Evolutionary conservation across 805 yeast genomes (phyloP).

Genomic region (Hanseniaspora taiwanica): DNA sequence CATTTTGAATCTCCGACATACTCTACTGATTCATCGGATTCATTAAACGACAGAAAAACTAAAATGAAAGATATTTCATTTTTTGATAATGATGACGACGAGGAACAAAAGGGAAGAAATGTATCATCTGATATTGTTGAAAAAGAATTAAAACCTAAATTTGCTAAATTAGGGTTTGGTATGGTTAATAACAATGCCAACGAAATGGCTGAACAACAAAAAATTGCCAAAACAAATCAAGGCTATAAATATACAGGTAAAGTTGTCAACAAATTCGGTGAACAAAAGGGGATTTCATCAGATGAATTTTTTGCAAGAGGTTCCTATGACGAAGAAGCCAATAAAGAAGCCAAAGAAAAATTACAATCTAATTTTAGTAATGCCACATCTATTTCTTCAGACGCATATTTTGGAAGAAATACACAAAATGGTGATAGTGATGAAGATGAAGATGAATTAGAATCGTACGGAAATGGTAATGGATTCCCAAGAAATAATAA

Average conservation of each 20-base stretch:
- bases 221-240: constrained; percentile 30
- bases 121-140: constrained; percentile 35
- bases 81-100: constrained; percentile 12
- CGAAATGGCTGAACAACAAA: constrained; percentile 29
- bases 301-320: constrained; percentile 91
- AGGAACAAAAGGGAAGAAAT: constrained; percentile 12
- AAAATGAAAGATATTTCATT: constrained; percentile 7
- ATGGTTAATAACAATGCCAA: constrained; percentile 58
- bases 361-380: constrained; percentile 62
- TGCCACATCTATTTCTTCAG: constrained; percentile 83
- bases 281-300: constrained; percentile 88
- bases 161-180: constrained; percentile 82
- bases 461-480: constrained; percentile 17
- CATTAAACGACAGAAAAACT: constrained; percentile 5
- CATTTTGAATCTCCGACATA: constrained; percentile 8
- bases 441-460: constrained; percentile 8
- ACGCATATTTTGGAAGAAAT: constrained; percentile 84
- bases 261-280: constrained; percentile 66
- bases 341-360: constrained; percentile 70
- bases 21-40: constrained; percentile 1
- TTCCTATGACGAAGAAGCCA: constrained; percentile 61
- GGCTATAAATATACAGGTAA: constrained; percentile 61
- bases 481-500: constrained; percentile 19
- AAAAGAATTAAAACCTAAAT: constrained; percentile 31
- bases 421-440: constrained; percentile 35